phyloP scores from a whole-genome alignment of 495 filamentous ascomycete genomes.

The Parathielavia hyrcaniae region DNA sequence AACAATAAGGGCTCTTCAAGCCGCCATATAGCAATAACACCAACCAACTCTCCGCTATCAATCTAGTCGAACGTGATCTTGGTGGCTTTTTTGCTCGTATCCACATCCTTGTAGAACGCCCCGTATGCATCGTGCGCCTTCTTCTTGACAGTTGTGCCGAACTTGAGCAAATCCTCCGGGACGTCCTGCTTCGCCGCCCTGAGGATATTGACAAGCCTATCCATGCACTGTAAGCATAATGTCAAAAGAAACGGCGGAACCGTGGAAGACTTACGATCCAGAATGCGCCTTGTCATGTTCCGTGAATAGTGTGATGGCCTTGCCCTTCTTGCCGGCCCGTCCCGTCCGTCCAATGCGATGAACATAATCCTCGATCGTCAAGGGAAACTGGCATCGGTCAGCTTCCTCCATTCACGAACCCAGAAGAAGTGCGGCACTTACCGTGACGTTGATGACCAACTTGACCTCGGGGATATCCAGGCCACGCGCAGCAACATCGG shows the following conservation, averaged over 20 bases:
- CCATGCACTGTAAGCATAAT: constrained; percentile 12
- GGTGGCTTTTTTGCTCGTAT: constrained; percentile 70
- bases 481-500: constrained; percentile 92
- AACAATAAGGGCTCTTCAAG: background rate
- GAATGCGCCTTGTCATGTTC: constrained; percentile 85
- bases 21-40: background rate
- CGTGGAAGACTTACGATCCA: constrained; percentile 58
- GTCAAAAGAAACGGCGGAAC: background rate
- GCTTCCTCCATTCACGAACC: constrained; percentile 10
- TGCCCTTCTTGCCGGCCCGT: constrained; percentile 81
- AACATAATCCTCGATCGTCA: constrained; percentile 88
- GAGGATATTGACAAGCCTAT: constrained; percentile 77
- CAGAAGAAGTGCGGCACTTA: constrained; percentile 31
- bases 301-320: constrained; percentile 91
- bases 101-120: constrained; percentile 81
- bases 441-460: constrained; percentile 79
- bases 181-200: constrained; percentile 82
- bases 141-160: constrained; percentile 97
- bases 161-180: constrained; percentile 82
- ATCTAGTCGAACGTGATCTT: constrained; percentile 89
- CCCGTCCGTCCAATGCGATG: constrained; percentile 95
- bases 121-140: constrained; percentile 92
- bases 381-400: constrained; percentile 40
- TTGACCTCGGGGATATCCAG: constrained; percentile 92
- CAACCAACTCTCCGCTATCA: constrained; percentile 9